phyloP scores from a whole-genome alignment of 331 rosid species.

The Cydonia oblonga region DNA sequence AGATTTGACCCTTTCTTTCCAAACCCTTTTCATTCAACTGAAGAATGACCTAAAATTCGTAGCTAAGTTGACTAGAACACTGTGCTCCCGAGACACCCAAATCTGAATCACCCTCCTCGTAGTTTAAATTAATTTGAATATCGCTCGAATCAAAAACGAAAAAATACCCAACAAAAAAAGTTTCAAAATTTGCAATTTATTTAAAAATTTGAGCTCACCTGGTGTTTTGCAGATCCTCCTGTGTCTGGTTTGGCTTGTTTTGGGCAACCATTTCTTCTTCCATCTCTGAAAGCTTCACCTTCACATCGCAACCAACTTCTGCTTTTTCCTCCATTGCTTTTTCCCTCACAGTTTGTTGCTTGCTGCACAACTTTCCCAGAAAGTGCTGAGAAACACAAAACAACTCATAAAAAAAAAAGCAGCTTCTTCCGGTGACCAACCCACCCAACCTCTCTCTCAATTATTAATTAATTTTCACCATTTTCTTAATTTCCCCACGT shows the following conservation, averaged over 20 bases:
- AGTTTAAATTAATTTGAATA: not conserved
- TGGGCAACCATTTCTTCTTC: not conserved
- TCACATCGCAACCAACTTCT: not conserved
- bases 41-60: not conserved
- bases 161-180: not conserved
- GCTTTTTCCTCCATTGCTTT: not conserved
- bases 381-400: not conserved
- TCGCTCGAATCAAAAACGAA: not conserved
- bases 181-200: not conserved
- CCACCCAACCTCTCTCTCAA: not conserved
- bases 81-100: not conserved
- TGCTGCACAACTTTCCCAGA: not conserved
- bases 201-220: not conserved
- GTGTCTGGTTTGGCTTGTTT: not conserved
- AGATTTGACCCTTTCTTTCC: not conserved
- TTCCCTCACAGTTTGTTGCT: not conserved
- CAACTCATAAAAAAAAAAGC: not conserved
- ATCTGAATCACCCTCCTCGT: not conserved
- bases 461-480: not conserved
- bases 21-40: not conserved
- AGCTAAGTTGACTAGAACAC: not conserved
- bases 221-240: not conserved
- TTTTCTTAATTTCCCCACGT: slow-evolving; percentile 10
- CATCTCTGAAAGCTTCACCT: not conserved
- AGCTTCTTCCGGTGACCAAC: not conserved